phyloP scores from a whole-genome alignment of 257 asterid genomes.

The Solanum lignicaule region DNA sequence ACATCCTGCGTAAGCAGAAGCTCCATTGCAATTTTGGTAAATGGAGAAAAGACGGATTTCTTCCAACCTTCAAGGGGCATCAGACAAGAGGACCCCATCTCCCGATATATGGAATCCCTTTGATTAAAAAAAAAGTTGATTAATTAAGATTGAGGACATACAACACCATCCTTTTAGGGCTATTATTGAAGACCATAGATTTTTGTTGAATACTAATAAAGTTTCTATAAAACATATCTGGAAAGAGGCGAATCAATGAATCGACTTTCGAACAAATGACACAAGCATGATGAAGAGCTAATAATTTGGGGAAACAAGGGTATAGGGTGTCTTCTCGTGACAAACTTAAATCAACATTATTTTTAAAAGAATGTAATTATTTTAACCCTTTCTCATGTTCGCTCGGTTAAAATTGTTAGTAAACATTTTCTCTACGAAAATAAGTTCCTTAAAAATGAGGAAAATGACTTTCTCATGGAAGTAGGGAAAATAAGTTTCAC shows the following conservation, averaged over 20 bases:
- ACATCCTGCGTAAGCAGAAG: no score
- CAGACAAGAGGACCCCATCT: no score
- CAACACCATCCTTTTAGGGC: neutral
- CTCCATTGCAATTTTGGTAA: no score
- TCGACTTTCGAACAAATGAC: neutral
- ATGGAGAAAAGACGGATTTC: no score
- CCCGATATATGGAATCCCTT: no score
- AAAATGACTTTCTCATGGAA: rapidly evolving
- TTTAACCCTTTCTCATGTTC: neutral
- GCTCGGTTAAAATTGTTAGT: rapidly evolving
- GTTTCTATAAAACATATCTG: neutral
- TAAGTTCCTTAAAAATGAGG: rapidly evolving
- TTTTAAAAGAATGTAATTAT: neutral
- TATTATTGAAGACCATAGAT: neutral
- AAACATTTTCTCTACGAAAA: rapidly evolving
- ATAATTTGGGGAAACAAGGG: neutral
- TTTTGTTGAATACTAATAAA: neutral
- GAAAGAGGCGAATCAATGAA: neutral
- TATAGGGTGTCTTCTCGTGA: neutral
- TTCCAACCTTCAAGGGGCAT: no score
- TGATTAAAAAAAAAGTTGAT: no score
- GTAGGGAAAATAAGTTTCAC: rapidly evolving
- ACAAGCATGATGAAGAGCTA: neutral
- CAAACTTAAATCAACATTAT: neutral
- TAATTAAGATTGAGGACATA: neutral